These are phyloP conservation scores for Fraxinus sp. DNA, from an alignment of 305 asterid species.

Conservation along the genomic window DNA sequence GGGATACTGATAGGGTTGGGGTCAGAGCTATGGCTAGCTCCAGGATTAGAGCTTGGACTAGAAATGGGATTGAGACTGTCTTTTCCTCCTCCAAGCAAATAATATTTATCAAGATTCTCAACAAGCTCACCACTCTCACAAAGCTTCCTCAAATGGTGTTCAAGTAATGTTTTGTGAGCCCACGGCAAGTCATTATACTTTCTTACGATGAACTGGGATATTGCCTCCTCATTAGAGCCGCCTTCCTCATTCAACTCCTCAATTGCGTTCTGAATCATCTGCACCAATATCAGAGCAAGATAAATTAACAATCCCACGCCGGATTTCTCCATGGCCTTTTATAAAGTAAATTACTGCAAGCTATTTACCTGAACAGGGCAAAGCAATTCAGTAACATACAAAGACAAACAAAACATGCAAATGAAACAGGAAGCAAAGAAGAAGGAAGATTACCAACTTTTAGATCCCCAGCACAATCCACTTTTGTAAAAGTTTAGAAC, in stretches of 20 bases:
- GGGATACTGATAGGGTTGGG: background rate
- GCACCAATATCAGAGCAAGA: background rate
- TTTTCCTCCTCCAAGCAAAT: background rate
- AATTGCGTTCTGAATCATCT: background rate
- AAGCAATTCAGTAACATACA: background rate
- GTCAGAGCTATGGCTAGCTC: background rate
- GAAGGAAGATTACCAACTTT: too few species aligned
- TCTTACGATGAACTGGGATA: background rate
- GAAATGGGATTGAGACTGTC: background rate
- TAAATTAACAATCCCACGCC: background rate
- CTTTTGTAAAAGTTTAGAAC: too few species aligned
- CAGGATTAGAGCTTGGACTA: background rate
- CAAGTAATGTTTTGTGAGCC: background rate
- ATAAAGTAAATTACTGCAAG: background rate
- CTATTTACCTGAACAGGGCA: background rate
- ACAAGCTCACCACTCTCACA: slow-evolving; percentile 1
- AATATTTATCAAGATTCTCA: background rate
- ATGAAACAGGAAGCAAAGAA: too few species aligned
- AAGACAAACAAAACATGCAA: too few species aligned
- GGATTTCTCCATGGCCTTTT: background rate
- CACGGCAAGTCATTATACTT: background rate
- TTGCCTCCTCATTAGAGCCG: background rate
- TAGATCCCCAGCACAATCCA: too few species aligned
- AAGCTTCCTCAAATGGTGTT: background rate
- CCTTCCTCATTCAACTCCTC: background rate